A percentile compares a stretch with the other conserved stretches of the same genome.
phyloP scores from a whole-genome alignment of 192 early-diverging fungal genomes.

The Piromyces finnis region DNA sequence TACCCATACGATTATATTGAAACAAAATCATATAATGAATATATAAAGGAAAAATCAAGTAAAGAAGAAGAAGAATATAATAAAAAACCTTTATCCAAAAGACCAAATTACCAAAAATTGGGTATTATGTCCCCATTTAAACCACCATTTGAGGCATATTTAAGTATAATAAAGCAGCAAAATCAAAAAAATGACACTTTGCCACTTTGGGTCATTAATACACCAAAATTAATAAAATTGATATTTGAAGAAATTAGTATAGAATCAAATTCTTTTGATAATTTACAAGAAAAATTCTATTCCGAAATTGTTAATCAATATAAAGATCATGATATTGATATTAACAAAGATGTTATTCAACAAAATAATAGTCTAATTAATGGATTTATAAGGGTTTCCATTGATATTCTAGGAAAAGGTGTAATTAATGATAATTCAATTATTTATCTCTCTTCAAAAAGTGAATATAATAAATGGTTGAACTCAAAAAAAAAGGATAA shows the following conservation, averaged over 20 bases:
- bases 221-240: not conserved
- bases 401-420: not conserved
- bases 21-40: constrained; percentile 40
- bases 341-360: not conserved
- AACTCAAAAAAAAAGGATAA: not conserved
- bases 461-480: not conserved
- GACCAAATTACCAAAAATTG: constrained; percentile 59
- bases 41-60: constrained; percentile 15
- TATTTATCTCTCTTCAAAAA: not conserved
- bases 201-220: not conserved
- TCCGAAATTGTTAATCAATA: not conserved
- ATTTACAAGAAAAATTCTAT: not conserved
- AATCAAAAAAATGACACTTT: not conserved
- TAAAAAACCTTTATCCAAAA: constrained; percentile 58
- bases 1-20: constrained; percentile 79
- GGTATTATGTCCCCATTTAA: constrained; percentile 50
- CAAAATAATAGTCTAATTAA: not conserved
- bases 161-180: constrained; percentile 5
- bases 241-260: not conserved
- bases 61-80: constrained; percentile 27
- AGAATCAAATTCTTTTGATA: not conserved
- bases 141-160: constrained; percentile 32
- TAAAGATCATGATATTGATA: not conserved
- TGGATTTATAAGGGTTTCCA: not conserved
- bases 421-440: not conserved